Evolutionary conservation across 2,329 filamentous ascomycete species (phyloP), one percentile per base, ranked within the genome.

Genomic region (Thelonectria olida): DNA sequence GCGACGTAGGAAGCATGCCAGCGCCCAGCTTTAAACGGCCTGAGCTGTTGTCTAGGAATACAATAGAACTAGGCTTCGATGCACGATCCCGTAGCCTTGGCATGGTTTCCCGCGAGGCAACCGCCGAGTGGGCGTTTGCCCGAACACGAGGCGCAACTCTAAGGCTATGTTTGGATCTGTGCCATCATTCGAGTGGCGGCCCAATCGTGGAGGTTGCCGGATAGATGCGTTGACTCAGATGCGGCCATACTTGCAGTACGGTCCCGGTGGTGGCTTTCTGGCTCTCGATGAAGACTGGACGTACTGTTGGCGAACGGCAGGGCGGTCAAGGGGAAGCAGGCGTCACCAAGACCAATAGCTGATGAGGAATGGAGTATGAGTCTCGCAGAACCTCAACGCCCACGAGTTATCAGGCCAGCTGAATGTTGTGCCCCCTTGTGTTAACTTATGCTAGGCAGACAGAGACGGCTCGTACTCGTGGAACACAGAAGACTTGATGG

Each of bases 71-170:
- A 25, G 38, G 15, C 31, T 42, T 23, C 19, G 55, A 61, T 62
- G 66, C 57, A 68, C 41, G 49, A 47, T 62, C 41, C 52, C 51
- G 65, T 47, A 39, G 27, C 2, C 51, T 49, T 56, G 51, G 61
- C 54, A 48, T 61, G 53, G 57, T 50, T 66, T 47, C 19, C 52
- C 54, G 54, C 45, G 28, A 63, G 15, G 42, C n/a, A 58, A 51
- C 56, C 44, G 62, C 27, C 23, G 23, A 48, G 20, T 60, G 28
- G 52, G 23, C 53, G 28, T 61, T 57, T 47, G 45, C 62, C 59
- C 63, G 64, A 70, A 67, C 67, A 70, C 65, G 63, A 66, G 63
- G 61, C 54, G 53, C 58, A 59, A 58, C 42, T 55, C 47, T 57
- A 57, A 56, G 12, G 10, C 52, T n/a, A 52, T 19, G 54, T 64